Evolutionary conservation across 176 grass and related monocot species (phyloP).

Genomic region (Zea luxurians): DNA sequence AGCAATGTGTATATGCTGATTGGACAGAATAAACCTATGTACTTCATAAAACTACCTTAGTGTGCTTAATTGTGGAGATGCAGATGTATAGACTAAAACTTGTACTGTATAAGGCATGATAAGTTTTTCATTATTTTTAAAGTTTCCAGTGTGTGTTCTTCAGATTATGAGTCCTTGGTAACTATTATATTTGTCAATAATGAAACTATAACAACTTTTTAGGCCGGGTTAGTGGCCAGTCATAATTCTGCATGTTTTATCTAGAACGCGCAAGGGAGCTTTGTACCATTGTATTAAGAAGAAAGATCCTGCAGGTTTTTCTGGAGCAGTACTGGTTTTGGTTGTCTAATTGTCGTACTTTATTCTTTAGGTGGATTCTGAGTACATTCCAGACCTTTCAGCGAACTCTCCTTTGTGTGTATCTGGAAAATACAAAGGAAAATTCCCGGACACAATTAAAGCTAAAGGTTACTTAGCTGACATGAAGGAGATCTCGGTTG

Average conservation of each 20-base stretch:
- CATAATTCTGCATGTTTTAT: constrained; percentile 1
- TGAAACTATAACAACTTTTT: neutral
- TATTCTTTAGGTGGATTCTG: constrained; percentile 64
- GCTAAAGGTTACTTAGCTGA: constrained; percentile 81
- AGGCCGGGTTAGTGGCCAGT: neutral
- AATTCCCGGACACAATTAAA: constrained; percentile 64
- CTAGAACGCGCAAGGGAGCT: neutral
- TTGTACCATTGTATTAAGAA: neutral
- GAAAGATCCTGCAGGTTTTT: constrained; percentile 8
- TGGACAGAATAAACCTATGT: too few species aligned
- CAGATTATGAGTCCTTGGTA: neutral
- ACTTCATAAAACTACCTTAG: neutral
- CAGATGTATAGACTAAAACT: neutral
- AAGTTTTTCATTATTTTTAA: neutral
- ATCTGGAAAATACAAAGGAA: constrained; percentile 86
- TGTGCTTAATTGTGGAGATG: neutral
- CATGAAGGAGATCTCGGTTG: constrained; percentile 76
- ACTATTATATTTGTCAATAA: neutral
- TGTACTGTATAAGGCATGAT: neutral
- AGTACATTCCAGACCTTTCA: constrained; percentile 81
- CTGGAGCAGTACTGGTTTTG: neutral
- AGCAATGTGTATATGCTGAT: too few species aligned
- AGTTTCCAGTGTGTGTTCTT: neutral
- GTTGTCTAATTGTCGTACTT: constrained; percentile 11
- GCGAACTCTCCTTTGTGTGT: constrained; percentile 59